Percentiles rank a stretch among this genome's conserved stretches.
These are phyloP conservation scores for Boletus tomentosulus DNA, from an alignment of 768 basidiomycete genomes.

Conservation along the genomic window DNA sequence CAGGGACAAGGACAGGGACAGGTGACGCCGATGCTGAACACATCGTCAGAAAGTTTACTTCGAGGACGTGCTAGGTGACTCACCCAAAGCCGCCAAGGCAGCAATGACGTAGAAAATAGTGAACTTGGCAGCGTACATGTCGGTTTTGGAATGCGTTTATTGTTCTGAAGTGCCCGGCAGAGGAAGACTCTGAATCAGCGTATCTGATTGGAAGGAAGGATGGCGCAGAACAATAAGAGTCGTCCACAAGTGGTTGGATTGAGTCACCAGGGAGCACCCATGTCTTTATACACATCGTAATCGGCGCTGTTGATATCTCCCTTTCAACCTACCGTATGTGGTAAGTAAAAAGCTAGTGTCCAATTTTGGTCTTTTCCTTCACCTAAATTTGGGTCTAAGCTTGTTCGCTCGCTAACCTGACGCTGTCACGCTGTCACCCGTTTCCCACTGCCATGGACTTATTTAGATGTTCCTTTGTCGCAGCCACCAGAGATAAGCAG, in stretches of 20 bases:
- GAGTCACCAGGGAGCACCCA: slow-evolving; percentile 6
- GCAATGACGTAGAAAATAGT: slow-evolving; percentile 29
- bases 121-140: slow-evolving; percentile 26
- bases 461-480: slow-evolving; percentile 24
- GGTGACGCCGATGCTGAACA: slow-evolving; percentile 27
- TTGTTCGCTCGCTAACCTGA: slow-evolving; percentile 18
- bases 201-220: slow-evolving; percentile 2
- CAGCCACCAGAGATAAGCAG: neutral
- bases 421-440: neutral
- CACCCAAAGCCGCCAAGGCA: slow-evolving; percentile 23
- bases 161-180: slow-evolving; percentile 18
- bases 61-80: neutral
- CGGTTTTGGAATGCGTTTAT: slow-evolving; percentile 25
- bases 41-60: neutral
- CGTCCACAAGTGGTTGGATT: slow-evolving; percentile 14
- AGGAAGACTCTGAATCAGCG: neutral
- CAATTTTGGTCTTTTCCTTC: slow-evolving; percentile 20
- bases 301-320: slow-evolving; percentile 1
- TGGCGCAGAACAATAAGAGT: slow-evolving; percentile 31
- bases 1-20: slow-evolving; percentile 16
- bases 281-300: slow-evolving; percentile 24
- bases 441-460: slow-evolving; percentile 3
- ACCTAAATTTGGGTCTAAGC: slow-evolving; percentile 25
- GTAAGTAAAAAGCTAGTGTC: slow-evolving; percentile 17
- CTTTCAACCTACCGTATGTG: slow-evolving; percentile 28